Percentiles rank a stretch among this genome's conserved stretches.
Evolutionary conservation across 371 early-diverging fungal species (phyloP).

Genomic region (Apophysomyces elegans): DNA sequence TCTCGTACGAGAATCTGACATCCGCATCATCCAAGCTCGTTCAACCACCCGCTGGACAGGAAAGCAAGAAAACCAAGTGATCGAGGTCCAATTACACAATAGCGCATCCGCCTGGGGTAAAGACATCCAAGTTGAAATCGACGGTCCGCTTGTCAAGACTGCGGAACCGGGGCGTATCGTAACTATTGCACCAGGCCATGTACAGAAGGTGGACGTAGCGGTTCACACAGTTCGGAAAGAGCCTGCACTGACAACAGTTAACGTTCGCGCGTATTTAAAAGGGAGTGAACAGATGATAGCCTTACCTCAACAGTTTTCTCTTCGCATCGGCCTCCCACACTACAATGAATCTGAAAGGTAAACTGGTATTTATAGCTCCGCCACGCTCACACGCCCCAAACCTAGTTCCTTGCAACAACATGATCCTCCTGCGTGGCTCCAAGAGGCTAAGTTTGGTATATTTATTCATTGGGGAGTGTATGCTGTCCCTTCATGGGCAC

Average conservation of each 20-base stretch:
- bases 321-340: slow-evolving; percentile 1
- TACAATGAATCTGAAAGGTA: slow-evolving; percentile 9
- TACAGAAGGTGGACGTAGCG: slow-evolving; percentile 6
- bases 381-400: background rate
- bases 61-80: slow-evolving; percentile 5
- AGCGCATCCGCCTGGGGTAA: background rate
- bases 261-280: background rate
- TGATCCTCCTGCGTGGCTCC: slow-evolving; percentile 33
- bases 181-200: slow-evolving; percentile 1
- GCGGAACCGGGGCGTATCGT: background rate
- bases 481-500: slow-evolving; percentile 42
- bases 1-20: background rate
- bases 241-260: background rate
- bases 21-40: background rate
- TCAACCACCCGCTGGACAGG: slow-evolving; percentile 10
- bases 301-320: background rate
- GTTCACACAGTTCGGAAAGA: background rate
- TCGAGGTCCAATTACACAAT: slow-evolving; percentile 16
- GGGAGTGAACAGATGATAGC: background rate
- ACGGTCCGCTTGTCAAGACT: slow-evolving; percentile 10
- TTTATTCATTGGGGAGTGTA: slow-evolving; percentile 48
- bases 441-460: slow-evolving; percentile 40
- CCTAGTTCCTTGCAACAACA: slow-evolving; percentile 28
- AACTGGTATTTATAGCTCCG: background rate
- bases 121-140: background rate